Evolutionary conservation across 2,329 filamentous ascomycete species (phyloP).

Genomic region (Pyrenophora tritici-repentis): DNA sequence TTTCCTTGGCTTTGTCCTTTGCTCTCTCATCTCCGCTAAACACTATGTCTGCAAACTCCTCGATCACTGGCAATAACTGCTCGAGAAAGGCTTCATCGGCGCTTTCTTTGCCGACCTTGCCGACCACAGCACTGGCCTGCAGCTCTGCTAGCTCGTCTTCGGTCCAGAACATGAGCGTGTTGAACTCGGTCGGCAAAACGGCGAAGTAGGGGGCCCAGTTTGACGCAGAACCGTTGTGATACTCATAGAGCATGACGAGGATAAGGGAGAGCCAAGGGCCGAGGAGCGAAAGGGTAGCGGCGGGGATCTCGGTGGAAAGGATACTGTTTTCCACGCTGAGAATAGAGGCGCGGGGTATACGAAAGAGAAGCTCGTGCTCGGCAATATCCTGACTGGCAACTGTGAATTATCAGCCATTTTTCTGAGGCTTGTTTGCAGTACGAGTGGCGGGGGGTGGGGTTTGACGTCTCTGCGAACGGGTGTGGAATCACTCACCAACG

Average conservation of each 20-base stretch:
- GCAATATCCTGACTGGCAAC: slow-evolving; percentile 73
- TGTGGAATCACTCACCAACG: slow-evolving; percentile 58
- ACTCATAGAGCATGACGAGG: slow-evolving; percentile 80
- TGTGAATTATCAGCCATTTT: slow-evolving; percentile 44
- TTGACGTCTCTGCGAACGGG: not conserved
- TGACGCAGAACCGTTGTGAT: slow-evolving; percentile 63
- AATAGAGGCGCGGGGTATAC: slow-evolving; percentile 72
- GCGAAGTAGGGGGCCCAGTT: slow-evolving; percentile 79
- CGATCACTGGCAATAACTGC: slow-evolving; percentile 60
- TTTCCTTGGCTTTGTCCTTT: slow-evolving; percentile 45
- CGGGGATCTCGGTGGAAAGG: slow-evolving; percentile 60
- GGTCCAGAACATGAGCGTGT: slow-evolving; percentile 91
- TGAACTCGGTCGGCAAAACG: slow-evolving; percentile 71
- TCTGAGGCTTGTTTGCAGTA: not conserved
- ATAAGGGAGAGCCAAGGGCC: slow-evolving; percentile 66
- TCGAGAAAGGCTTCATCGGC: slow-evolving; percentile 72
- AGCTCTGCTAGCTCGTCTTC: slow-evolving; percentile 70
- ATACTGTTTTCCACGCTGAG: slow-evolving; percentile 75
- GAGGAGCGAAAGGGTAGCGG: slow-evolving; percentile 41
- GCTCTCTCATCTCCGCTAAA: slow-evolving; percentile 46
- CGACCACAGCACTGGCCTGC: slow-evolving; percentile 75
- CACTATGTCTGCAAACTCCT: slow-evolving; percentile 45
- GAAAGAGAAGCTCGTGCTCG: slow-evolving; percentile 78
- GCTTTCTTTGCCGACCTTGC: slow-evolving; percentile 74
- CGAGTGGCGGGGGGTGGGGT: not conserved